phyloP scores from a whole-genome alignment of 306 rosid genomes.

The Psophocarpus tetragonolobus region DNA sequence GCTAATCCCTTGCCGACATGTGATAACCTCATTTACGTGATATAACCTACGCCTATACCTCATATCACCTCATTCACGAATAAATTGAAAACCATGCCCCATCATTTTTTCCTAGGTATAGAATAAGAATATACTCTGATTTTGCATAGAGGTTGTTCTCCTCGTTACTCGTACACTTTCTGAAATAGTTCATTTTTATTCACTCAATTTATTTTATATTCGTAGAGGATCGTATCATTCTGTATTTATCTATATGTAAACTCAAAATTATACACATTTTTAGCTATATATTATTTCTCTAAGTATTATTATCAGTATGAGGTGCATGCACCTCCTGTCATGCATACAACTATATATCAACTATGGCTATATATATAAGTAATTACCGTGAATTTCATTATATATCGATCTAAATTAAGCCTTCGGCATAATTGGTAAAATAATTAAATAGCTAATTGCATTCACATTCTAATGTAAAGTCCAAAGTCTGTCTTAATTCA shows the following conservation, averaged over 20 bases:
- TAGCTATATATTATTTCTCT: not conserved
- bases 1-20: constrained; percentile 30
- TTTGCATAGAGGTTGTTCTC: not conserved
- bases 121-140: not conserved
- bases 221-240: too few relatives aligned
- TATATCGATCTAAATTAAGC: not conserved
- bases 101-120: not conserved
- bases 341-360: not conserved
- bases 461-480: not conserved
- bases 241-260: not conserved
- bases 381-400: not conserved
- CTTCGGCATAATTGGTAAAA: not conserved
- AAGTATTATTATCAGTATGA: not conserved
- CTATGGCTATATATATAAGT: not conserved
- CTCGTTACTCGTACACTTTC: not conserved
- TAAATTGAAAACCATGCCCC: not conserved
- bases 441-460: not conserved
- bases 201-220: not conserved
- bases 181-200: not conserved
- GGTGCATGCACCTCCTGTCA: not conserved
- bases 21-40: constrained; percentile 5
- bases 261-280: not conserved
- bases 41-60: not conserved
- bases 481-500: not conserved
- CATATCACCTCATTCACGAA: not conserved